phyloP scores from a whole-genome alignment of 176 grass and related monocot species.

The Carex kokanica region DNA sequence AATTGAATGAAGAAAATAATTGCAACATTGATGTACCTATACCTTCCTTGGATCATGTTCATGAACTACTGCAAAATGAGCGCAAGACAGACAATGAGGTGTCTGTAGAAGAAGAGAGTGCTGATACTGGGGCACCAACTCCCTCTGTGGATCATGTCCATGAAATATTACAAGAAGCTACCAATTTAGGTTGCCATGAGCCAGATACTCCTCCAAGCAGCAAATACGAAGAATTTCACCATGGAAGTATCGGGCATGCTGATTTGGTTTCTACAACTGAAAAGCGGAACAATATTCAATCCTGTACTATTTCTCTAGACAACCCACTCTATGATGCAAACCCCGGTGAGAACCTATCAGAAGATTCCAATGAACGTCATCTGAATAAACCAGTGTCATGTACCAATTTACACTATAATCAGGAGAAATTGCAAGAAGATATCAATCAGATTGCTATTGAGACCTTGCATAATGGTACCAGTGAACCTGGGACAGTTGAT shows the following conservation, averaged over 20 bases:
- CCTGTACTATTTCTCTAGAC: slow-evolving; percentile 7
- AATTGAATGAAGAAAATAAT: slow-evolving; percentile 1
- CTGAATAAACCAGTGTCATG: not conserved
- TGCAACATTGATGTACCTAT: not conserved
- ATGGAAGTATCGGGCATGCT: not conserved
- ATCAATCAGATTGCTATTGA: slow-evolving; percentile 13
- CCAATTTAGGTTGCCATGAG: not conserved
- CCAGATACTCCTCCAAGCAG: not conserved
- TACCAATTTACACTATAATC: not conserved
- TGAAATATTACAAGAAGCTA: slow-evolving; percentile 21
- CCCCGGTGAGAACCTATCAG: slow-evolving; percentile 2
- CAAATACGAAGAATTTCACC: not conserved
- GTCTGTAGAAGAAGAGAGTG: slow-evolving; percentile 7
- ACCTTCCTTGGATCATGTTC: not conserved
- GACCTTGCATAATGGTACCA: slow-evolving; percentile 27
- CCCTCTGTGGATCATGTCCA: not conserved
- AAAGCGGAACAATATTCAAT: slow-evolving; percentile 2
- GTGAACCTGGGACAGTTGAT: slow-evolving; percentile 26
- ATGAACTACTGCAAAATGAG: slow-evolving; percentile 24
- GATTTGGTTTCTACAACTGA: not conserved
- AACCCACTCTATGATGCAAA: not conserved
- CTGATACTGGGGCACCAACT: not conserved
- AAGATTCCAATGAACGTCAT: slow-evolving; percentile 5
- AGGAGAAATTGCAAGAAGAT: slow-evolving; percentile 17
- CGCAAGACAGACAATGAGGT: not conserved